Evolutionary conservation across 257 asterid genomes (phyloP), one percentile per base, ranked within the genome.

Genomic region (Petunia secreta): DNA sequence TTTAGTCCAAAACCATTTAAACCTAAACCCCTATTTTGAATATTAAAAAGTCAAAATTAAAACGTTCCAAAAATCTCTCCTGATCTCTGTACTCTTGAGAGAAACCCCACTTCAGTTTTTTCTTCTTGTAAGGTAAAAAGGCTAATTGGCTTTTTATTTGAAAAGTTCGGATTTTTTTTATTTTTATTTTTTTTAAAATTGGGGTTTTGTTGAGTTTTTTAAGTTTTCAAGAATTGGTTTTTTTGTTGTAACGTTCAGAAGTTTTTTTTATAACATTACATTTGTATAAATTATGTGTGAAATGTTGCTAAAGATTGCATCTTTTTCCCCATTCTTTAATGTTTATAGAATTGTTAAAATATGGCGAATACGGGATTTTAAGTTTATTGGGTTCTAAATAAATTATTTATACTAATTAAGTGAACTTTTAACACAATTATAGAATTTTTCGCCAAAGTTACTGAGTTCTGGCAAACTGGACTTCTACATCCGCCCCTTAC

Each of bases 91-190:
- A 25, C 40, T 34, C 5, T 8, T 13, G 36, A 57, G 63, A 57
- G n/a, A 54, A 54, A 66, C 34, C 41, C 25, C 15, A 15, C 34
- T 62, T 60, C 46, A 15, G 9, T 69, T 46, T 44, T 54, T 69
- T 16, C 77, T 69, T 53, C 34, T 66, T 46, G 59, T 46, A 10
- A 71, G 77, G 77, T 48, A 71, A 52, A 14, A 48, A 52, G 10
- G 55, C 55, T 52, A 52, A 52, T 9, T 52, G 55, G 55, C 4
- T 9, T 52, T 52, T 52, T 14, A 16, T 25, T 16, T 59, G 39
- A 16, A 16, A 59, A 3, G 0, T 25, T 16, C 25, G 39, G 8
- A 6, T 7, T 59, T 59, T 59, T 65, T 40, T 6, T 1, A 39
- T 65, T 65, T 40, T n/a, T 54, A 11, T 54, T 7, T 58, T 58